Evolutionary conservation across 441 rosid genomes (phyloP), one percentile per base, ranked within the genome.

Genomic region (Gossypium lobatum): DNA sequence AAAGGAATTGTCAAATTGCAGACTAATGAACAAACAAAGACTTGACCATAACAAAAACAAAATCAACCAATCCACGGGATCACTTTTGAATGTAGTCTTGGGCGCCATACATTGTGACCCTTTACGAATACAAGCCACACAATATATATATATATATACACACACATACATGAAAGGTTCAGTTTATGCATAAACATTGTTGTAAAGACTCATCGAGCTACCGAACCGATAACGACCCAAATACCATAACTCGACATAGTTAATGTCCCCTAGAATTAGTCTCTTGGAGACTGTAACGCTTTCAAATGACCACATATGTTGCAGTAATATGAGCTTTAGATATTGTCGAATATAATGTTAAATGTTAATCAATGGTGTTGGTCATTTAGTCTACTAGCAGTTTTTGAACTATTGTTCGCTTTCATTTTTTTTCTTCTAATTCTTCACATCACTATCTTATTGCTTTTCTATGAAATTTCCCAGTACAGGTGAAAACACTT

Each of bases 71-170:
- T 28, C 23, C 10, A 28, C 45, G 11, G 3, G 46, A 54, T 55
- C 31, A 57, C 31, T 18, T 37, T 7, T 9, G 39, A 66, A 23
- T 48, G 58, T n/a, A 1, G n/a, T 5, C 0, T 3, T 3, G 46
- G 62, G 62, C 55, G 63, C 64, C 64, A 58, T 53, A 58, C 46
- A 62, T 6, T 26, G 11, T 25, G 76, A 65, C 50, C 73, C 73
- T 18, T 14, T 18, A 20, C 37, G 50, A 68, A 68, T 18, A 16
- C 39, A 45, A 28, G 55, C 64, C 64, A 34, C 53, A 39, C 23
- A 6, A 28, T 52, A 16, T 52, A n/a, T 48, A 14, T 50, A 8
- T 11, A 28, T 16, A 23, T 31, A n/a, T 14, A 42, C 11, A 5
- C 10, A 37, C 0, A 37, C 45, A 37, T 37, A 7, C 45, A 37